phyloP scores from a whole-genome alignment of 2,329 filamentous ascomycete genomes.

The Aspergillus viridinutans region DNA sequence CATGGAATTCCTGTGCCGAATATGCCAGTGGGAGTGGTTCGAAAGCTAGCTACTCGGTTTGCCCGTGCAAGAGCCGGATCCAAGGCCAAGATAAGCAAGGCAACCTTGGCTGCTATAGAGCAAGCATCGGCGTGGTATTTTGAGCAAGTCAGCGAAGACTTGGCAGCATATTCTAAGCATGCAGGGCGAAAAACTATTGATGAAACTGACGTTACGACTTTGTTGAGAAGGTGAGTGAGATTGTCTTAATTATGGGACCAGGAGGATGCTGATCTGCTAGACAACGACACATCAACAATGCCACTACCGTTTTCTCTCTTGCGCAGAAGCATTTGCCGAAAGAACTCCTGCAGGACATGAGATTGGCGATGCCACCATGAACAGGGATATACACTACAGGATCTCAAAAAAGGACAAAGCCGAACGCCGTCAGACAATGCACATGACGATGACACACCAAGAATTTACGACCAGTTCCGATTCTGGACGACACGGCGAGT shows the following conservation, averaged over 20 bases:
- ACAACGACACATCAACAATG: conserved; percentile 69
- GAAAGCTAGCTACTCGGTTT: conserved; percentile 61
- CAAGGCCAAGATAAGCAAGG: conserved; percentile 67
- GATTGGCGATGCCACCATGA: conserved; percentile 37
- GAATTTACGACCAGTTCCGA: conserved; percentile 60
- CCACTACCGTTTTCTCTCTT: conserved; percentile 76
- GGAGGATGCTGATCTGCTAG: conserved; percentile 47
- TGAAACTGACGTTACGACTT: conserved; percentile 72
- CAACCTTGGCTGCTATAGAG: conserved; percentile 69
- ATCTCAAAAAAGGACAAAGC: conserved; percentile 15
- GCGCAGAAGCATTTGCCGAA: conserved; percentile 76
- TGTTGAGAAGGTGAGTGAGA: conserved; percentile 72
- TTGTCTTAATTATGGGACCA: not conserved
- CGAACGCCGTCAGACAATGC: conserved; percentile 38
- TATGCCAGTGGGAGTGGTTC: conserved; percentile 68
- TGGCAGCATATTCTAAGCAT: conserved; percentile 75
- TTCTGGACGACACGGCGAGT: conserved; percentile 71
- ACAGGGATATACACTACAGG: conserved; percentile 6
- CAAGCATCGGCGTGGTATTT: conserved; percentile 90
- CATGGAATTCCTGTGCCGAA: conserved; percentile 73
- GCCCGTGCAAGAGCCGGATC: conserved; percentile 61
- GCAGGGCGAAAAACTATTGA: conserved; percentile 81
- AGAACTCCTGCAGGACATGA: conserved; percentile 77
- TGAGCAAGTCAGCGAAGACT: conserved; percentile 76
- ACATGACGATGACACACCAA: not conserved